Conservation (phyloP, 495 filamentous ascomycete genomes). For the Penicillium taxi region DNA sequence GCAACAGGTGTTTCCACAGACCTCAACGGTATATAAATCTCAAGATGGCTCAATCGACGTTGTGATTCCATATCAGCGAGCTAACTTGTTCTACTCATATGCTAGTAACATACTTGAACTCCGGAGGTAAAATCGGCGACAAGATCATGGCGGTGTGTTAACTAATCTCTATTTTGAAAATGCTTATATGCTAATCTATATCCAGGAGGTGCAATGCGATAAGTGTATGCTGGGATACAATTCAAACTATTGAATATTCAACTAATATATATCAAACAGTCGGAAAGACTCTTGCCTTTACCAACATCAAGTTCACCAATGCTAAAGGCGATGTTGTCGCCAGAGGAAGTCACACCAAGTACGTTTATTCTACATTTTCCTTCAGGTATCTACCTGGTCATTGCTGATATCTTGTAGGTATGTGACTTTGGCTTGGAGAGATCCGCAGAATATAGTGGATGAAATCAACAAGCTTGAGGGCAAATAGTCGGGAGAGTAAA, state of each 20-base stretch:
- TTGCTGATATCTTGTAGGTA: conserved; percentile 34
- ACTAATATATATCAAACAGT: conserved; percentile 41
- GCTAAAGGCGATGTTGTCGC: conserved; percentile 70
- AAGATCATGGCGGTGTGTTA: conserved; percentile 53
- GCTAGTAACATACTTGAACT: conserved; percentile 80
- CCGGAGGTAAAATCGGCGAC: conserved; percentile 78
- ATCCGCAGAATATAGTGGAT: conserved; percentile 52
- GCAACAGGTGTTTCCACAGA: conserved; percentile 92
- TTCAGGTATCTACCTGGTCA: neutral
- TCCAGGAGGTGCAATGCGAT: conserved; percentile 65
- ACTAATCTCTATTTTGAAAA: neutral
- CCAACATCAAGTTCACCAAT: conserved; percentile 72
- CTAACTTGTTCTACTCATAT: neutral
- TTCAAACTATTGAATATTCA: neutral
- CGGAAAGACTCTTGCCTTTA: conserved; percentile 88
- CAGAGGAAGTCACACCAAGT: conserved; percentile 95
- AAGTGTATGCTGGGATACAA: too few species aligned
- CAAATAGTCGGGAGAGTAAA: neutral
- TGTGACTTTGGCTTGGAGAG: conserved; percentile 50
- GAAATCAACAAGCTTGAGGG: conserved; percentile 29
- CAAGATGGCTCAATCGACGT: too few species aligned
- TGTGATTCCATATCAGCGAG: neutral
- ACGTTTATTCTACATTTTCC: conserved; percentile 18
- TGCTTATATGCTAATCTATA: conserved; percentile 15
- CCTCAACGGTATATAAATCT: conserved; percentile 70